Percentiles rank a stretch among this genome's conserved stretches.
Evolutionary conservation across 495 filamentous ascomycete genomes (phyloP).

Genomic region (Xylaria nigripes): DNA sequence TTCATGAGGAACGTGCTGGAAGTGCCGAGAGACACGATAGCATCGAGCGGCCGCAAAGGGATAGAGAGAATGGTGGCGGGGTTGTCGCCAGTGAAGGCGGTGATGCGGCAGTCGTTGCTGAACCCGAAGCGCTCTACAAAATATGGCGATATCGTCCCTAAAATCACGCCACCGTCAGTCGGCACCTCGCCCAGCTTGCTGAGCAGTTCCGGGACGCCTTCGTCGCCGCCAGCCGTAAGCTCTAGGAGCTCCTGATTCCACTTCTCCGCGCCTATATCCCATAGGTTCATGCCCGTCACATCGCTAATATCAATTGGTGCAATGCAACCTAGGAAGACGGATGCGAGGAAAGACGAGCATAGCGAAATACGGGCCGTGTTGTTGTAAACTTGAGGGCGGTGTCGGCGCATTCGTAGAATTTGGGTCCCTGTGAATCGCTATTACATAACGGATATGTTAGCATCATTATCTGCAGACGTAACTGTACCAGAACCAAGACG

Average conservation of each 20-base stretch:
- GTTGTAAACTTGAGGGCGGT: slow-evolving; percentile 71
- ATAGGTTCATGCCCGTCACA: slow-evolving; percentile 94
- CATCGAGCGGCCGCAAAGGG: slow-evolving; percentile 76
- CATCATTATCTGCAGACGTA: neutral
- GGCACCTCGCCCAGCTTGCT: slow-evolving; percentile 73
- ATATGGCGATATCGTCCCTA: slow-evolving; percentile 67
- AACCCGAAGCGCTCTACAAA: slow-evolving; percentile 75
- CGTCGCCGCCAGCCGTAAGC: slow-evolving; percentile 58
- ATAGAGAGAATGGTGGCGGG: slow-evolving; percentile 88
- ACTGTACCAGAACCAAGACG: neutral
- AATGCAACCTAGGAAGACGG: slow-evolving; percentile 75
- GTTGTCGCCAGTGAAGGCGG: slow-evolving; percentile 92
- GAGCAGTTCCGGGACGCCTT: slow-evolving; percentile 58
- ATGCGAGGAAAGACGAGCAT: slow-evolving; percentile 91
- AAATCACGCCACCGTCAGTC: slow-evolving; percentile 66
- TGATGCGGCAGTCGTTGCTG: slow-evolving; percentile 60
- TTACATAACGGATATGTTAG: slow-evolving; percentile 4
- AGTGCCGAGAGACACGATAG: slow-evolving; percentile 89
- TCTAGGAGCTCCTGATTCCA: slow-evolving; percentile 70
- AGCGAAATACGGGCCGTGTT: slow-evolving; percentile 79
- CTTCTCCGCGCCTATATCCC: slow-evolving; percentile 67
- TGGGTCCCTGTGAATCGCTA: slow-evolving; percentile 97
- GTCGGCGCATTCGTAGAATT: slow-evolving; percentile 76
- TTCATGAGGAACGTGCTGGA: slow-evolving; percentile 97
- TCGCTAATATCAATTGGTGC: slow-evolving; percentile 91